These are phyloP conservation scores for Benincasa hispida DNA, from an alignment of 306 rosid genomes.

Conservation along the genomic window DNA sequence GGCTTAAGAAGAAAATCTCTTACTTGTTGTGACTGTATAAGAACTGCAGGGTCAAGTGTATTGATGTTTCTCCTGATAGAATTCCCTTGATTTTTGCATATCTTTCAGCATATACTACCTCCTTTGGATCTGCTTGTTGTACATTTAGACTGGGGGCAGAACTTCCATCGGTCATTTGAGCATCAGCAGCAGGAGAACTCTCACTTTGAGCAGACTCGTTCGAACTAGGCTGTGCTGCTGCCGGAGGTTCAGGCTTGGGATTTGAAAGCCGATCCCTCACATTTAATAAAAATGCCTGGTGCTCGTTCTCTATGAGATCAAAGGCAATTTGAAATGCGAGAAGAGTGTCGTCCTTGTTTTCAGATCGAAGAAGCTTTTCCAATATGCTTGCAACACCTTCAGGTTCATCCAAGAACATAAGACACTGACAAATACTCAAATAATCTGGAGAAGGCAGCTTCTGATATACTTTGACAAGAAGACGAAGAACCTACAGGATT, in stretches of 20 bases:
- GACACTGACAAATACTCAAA: conserved; percentile 95
- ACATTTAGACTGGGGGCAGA: conserved; percentile 23
- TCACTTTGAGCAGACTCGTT: conserved; percentile 43
- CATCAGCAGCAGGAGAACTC: conserved; percentile 42
- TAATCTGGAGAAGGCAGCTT: conserved; percentile 92
- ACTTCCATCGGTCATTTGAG: conserved; percentile 67
- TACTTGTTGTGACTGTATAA: conserved; percentile 96
- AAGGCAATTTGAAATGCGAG: conserved; percentile 90
- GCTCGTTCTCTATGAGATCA: conserved; percentile 93
- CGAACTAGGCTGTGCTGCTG: conserved; percentile 34
- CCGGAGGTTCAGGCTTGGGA: conserved; percentile 47
- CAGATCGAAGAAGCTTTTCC: conserved; percentile 80
- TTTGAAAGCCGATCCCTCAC: conserved; percentile 69
- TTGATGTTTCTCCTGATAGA: conserved; percentile 88
- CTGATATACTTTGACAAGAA: conserved; percentile 85
- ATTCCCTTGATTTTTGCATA: conserved; percentile 75
- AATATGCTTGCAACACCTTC: conserved; percentile 82
- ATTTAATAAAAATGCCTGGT: conserved; percentile 81
- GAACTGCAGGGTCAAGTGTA: conserved; percentile 82
- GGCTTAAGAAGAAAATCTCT: conserved; percentile 23
- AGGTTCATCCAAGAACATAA: conserved; percentile 90
- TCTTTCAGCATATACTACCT: conserved; percentile 67
- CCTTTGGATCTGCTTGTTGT: conserved; percentile 58
- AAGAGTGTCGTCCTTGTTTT: conserved; percentile 86
- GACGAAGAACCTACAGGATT: conserved; percentile 62